Evolutionary conservation across 2,329 filamentous ascomycete species (phyloP), one percentile per base, ranked within the genome.

Genomic region (Trichoderma polysporum): DNA sequence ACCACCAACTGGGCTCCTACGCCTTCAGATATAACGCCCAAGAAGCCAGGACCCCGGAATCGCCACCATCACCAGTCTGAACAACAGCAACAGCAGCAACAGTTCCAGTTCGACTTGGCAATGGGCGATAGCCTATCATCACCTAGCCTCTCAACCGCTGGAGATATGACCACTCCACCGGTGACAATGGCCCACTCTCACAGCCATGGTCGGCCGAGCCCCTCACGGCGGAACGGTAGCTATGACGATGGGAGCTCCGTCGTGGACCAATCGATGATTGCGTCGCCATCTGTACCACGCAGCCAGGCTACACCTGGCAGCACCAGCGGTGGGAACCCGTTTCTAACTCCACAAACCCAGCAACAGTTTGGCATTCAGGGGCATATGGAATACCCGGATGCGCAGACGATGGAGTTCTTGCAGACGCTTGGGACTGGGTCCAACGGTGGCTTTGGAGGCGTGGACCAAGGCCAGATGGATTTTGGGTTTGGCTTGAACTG

Each of bases 401-500:
- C 84, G 39, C 84, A 85, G 71, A 78, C 75, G 17, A 83, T 87
- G 79, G 85, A 87, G 47, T 87, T 84, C 69, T 74, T 86, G 45
- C 83, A 85, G 69, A 80, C 74, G 50, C 72, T 86, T n/a, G 78
- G 76, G 56, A 72, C 74, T 2, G 67, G 74, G 56, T 62, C 74
- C n/a, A 76, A 75, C 19, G 73, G 74, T 12, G 76, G 77, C 13
- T 75, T 76, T 22, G 72, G 73, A 8, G 71, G 70, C 70, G 69
- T 78, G 69, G 73, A 84, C 41, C 78, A 85, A 71, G 75, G 81
- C 70, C 82, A 85, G 76, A 81, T 89, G 72, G 88, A 91, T 70
- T 82, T 91, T 53, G 88, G 88, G 0, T 88, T 89, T 70, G 89
- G 89, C 66, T 82, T 92, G 53, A 88, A 88, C 37, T 88, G 86